These are phyloP conservation scores for Huntiella abstrusa DNA, from an alignment of 2,329 filamentous ascomycete species.

Conservation along the genomic window DNA sequence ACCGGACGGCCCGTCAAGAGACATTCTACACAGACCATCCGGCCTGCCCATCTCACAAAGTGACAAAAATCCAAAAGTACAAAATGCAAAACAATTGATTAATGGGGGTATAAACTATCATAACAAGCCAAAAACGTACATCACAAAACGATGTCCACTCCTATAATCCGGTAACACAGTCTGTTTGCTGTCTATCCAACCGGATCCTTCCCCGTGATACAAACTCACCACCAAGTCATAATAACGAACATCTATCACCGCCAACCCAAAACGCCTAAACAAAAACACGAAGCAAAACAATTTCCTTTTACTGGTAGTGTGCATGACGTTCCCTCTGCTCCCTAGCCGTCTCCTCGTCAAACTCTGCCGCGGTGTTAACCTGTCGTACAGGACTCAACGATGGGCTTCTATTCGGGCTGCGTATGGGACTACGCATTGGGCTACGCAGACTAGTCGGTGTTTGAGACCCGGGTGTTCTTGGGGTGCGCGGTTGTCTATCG, in stretches of 20 bases:
- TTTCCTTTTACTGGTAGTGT: too few species aligned
- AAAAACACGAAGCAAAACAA: too few species aligned
- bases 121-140: too few species aligned
- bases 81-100: too few species aligned
- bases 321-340: background rate
- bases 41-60: too few species aligned
- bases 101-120: too few species aligned
- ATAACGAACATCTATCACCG: background rate
- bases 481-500: background rate
- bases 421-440: background rate
- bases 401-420: background rate
- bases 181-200: background rate
- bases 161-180: background rate
- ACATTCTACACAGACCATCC: too few species aligned
- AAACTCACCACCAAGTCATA: background rate
- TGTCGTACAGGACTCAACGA: background rate
- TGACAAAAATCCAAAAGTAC: too few species aligned
- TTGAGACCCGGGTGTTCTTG: constrained; percentile 2
- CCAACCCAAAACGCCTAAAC: too few species aligned
- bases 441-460: constrained; percentile 7
- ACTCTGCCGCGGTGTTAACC: background rate
- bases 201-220: background rate
- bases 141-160: too few species aligned
- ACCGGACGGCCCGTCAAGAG: too few species aligned
- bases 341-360: background rate